Base-by-base conservation (phyloP, 2,329 filamentous ascomycete species). In the Penicillium freii region DNA sequence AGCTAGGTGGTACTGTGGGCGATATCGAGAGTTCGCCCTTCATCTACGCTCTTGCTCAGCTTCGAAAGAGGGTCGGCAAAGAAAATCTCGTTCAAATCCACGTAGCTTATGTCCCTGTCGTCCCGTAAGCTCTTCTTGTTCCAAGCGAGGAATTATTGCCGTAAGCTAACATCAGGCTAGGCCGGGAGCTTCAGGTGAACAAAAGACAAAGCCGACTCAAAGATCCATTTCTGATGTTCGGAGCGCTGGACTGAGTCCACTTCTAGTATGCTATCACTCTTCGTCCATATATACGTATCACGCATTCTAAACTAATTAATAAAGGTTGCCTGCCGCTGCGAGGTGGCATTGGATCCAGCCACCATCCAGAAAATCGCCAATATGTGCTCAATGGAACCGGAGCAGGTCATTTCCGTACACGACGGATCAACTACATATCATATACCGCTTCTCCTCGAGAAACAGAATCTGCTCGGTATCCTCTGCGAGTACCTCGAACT, bases 191-290 rank as follows among this genome's bases (percentile, higher is more conserved):
- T 45, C 65, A 17, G 83, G 84, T 34, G 88, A 97, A 80, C 87
- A 96, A 75, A 97, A 97, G 84, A 97, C 92, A 10, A 97, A 97
- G 79, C 94, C 94, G 0, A 99, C 94, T 0, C 94, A 99, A 75
- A 86, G 91, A 68, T 91, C 93, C 27, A 91, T 97, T 68, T 88
- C 88, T 71, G 86, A 89, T 67, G 87, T 92, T 61, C 88, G 93
- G 62, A 92, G 89, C 71, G 88, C 90, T 62, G 92, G 92, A 71
- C 77, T 91, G 54, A 84, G 81, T 58, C 88, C 87, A 2, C 87
- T 90, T 66, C 71, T 94, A 19, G 51, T 53, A 53, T 19, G 31
- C 5, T n/a, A 27, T 13, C 31, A 11, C 17, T 33, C 31, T 19
- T 31, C 29, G 4, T 31, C 29, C 10, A 13, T 4, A 7, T 27